phyloP scores from a whole-genome alignment of 2,329 filamentous ascomycete species.

The Exophiala xenobiotica region DNA sequence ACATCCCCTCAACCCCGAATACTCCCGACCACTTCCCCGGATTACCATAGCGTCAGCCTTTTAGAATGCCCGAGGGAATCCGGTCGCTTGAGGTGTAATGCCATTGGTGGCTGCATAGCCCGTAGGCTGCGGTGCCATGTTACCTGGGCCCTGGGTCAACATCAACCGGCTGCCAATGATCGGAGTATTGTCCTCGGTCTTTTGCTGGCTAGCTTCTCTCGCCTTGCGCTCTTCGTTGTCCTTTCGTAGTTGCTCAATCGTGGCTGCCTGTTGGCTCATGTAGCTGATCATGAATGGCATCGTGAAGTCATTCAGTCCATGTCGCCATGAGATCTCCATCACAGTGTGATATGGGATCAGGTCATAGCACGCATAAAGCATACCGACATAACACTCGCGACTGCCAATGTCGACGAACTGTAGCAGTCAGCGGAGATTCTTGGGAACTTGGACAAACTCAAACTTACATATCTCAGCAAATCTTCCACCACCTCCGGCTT shows the following conservation, averaged over 20 bases:
- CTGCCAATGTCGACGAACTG: conserved; percentile 99
- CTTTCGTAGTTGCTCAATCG: conserved; percentile 80
- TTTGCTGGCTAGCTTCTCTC: conserved; percentile 70
- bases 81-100: conserved; percentile 84
- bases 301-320: conserved; percentile 91
- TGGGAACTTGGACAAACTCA: background rate
- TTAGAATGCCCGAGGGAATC: conserved; percentile 59
- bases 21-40: conserved; percentile 9
- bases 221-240: conserved; percentile 93
- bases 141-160: conserved; percentile 84
- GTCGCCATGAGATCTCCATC: conserved; percentile 94
- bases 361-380: conserved; percentile 98
- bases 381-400: conserved; percentile 98
- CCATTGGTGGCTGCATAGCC: conserved; percentile 81
- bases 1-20: conserved; percentile 9
- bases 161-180: conserved; percentile 90
- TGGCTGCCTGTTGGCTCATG: conserved; percentile 82
- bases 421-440: conserved; percentile 35
- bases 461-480: conserved; percentile 90
- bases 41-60: conserved; percentile 9
- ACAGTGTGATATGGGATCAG: conserved; percentile 90
- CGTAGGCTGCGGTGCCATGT: conserved; percentile 57
- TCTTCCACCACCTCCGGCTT: conserved; percentile 95
- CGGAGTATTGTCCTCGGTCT: conserved; percentile 88
- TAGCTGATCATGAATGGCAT: conserved; percentile 99